These are phyloP conservation scores for Craspedostauros australis DNA, from an alignment of 108 stramenopile genomes.

Conservation along the genomic window DNA sequence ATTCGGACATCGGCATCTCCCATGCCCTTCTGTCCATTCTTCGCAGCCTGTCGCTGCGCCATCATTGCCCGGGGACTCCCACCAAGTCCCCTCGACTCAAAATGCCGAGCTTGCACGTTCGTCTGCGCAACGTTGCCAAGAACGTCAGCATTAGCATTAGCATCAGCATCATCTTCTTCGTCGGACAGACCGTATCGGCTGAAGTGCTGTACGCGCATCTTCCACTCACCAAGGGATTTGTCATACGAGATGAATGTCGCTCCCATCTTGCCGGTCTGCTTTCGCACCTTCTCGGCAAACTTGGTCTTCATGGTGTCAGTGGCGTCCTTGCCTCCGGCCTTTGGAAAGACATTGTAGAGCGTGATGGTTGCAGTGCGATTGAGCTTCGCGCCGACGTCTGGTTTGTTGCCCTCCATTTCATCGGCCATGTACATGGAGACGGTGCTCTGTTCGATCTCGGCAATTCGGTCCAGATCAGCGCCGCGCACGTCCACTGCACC, in stretches of 20 bases:
- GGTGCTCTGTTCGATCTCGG: constrained; percentile 73
- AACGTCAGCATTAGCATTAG: no score
- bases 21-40: neutral
- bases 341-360: constrained; percentile 63
- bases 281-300: constrained; percentile 50
- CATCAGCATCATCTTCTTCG: constrained; percentile 57
- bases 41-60: constrained; percentile 7
- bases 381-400: constrained; percentile 73
- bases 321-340: constrained; percentile 42
- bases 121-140: constrained; percentile 4
- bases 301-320: constrained; percentile 49
- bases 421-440: constrained; percentile 84
- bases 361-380: constrained; percentile 89
- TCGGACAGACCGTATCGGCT: constrained; percentile 88
- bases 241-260: constrained; percentile 84
- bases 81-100: constrained; percentile 45
- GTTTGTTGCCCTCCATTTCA: constrained; percentile 68
- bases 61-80: constrained; percentile 41
- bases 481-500: constrained; percentile 89
- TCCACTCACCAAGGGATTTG: constrained; percentile 72
- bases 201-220: constrained; percentile 87
- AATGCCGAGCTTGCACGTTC: constrained; percentile 26
- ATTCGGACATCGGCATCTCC: no score
- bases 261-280: constrained; percentile 50
- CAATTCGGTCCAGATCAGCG: constrained; percentile 69